A percentile compares a stretch with the other conserved stretches of the same genome.
phyloP scores from a whole-genome alignment of 768 basidiomycete genomes.

The Xerocomus brunneocitrinus region DNA sequence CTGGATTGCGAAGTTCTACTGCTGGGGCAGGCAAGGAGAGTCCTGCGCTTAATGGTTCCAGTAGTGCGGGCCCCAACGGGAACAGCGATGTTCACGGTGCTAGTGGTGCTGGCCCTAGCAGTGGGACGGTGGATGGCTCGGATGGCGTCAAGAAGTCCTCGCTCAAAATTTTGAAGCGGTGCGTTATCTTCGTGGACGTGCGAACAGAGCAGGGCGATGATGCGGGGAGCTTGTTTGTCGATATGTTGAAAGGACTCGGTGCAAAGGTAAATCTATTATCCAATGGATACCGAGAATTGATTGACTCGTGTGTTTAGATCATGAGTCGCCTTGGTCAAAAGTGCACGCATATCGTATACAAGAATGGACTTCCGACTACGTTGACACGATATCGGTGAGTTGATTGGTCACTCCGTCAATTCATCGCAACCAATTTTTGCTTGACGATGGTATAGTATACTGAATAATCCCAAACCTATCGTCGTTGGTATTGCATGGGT shows the following conservation, averaged over 20 bases:
- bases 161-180: slow-evolving; percentile 62
- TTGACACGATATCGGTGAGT: slow-evolving; percentile 64
- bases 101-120: slow-evolving; percentile 13
- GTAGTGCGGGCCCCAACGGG: slow-evolving; percentile 26
- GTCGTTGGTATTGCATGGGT: slow-evolving; percentile 90
- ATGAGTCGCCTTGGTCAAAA: slow-evolving; percentile 61
- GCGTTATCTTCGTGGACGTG: slow-evolving; percentile 83
- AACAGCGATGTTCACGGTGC: slow-evolving; percentile 19
- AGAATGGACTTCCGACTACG: slow-evolving; percentile 75
- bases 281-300: not conserved
- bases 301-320: slow-evolving; percentile 38
- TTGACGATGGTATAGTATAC: slow-evolving; percentile 36
- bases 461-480: slow-evolving; percentile 63
- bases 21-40: slow-evolving; percentile 20
- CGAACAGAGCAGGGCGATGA: slow-evolving; percentile 70
- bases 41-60: slow-evolving; percentile 30
- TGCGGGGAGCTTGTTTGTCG: slow-evolving; percentile 73
- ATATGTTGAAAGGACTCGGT: slow-evolving; percentile 76
- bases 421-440: not conserved
- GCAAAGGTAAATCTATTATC: slow-evolving; percentile 56
- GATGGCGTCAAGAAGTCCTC: slow-evolving; percentile 27
- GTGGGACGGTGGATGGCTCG: slow-evolving; percentile 18
- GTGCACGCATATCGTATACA: slow-evolving; percentile 83
- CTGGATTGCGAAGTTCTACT: slow-evolving; percentile 43
- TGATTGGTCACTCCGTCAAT: not conserved